Evolutionary conservation across 2,329 filamentous ascomycete species (phyloP).

Genomic region (Rhytidhysteron rufulum): DNA sequence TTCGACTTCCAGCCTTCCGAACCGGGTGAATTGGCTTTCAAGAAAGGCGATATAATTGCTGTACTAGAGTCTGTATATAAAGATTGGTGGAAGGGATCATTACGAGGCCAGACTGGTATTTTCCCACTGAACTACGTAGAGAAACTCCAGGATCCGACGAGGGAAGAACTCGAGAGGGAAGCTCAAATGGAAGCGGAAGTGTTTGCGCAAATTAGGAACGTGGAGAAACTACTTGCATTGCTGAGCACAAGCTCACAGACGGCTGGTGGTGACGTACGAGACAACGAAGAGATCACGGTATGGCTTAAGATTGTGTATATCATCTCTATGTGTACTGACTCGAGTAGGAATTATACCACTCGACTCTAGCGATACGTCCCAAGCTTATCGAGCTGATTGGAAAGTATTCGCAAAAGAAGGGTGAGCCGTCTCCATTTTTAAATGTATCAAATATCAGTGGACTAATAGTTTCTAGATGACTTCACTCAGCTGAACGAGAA

Average conservation of each 20-base stretch:
- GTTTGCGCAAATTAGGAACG: slow-evolving; percentile 72
- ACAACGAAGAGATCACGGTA: slow-evolving; percentile 95
- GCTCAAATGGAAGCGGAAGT: slow-evolving; percentile 89
- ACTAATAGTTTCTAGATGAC: slow-evolving; percentile 71
- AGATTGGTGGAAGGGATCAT: slow-evolving; percentile 97
- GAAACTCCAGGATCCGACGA: slow-evolving; percentile 90
- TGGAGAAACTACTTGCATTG: slow-evolving; percentile 79
- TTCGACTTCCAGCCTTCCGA: slow-evolving; percentile 96
- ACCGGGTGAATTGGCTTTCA: slow-evolving; percentile 89
- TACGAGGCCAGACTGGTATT: slow-evolving; percentile 92
- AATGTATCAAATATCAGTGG: too few species aligned
- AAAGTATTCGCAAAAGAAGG: slow-evolving; percentile 99
- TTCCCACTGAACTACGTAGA: slow-evolving; percentile 99
- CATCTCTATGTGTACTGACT: too few species aligned
- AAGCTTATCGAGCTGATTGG: slow-evolving; percentile 98
- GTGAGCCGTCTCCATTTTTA: too few species aligned
- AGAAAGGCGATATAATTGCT: slow-evolving; percentile 94
- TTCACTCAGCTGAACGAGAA: slow-evolving; percentile 99
- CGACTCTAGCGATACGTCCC: slow-evolving; percentile 87
- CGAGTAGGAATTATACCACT: slow-evolving; percentile 69
- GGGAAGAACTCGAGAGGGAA: slow-evolving; percentile 89
- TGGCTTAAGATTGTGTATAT: too few species aligned
- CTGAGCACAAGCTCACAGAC: slow-evolving; percentile 69
- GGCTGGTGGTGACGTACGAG: slow-evolving; percentile 63
- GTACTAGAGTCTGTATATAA: slow-evolving; percentile 98